Percentiles rank a stretch among this genome's conserved stretches.
These are phyloP conservation scores for Solanum sejunctum DNA, from an alignment of 257 asterid species.

Conservation along the genomic window DNA sequence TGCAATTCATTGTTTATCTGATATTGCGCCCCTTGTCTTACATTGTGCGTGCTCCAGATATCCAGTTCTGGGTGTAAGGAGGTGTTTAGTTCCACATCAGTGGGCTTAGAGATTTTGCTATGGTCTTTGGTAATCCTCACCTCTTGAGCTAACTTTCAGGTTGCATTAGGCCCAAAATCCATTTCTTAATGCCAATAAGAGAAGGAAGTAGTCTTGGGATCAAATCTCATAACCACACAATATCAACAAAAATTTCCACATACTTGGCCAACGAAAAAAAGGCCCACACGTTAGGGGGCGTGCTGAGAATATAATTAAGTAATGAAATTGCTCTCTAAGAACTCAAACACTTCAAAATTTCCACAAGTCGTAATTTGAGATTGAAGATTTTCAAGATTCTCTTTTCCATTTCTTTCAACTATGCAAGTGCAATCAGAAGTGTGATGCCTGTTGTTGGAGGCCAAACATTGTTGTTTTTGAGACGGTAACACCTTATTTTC, in stretches of 20 bases:
- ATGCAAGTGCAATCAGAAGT: background rate
- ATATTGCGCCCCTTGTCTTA: background rate
- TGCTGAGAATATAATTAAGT: too few relatives aligned
- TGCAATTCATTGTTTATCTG: background rate
- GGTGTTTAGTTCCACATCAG: background rate
- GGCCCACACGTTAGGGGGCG: background rate
- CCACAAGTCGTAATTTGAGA: background rate
- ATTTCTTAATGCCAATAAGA: background rate
- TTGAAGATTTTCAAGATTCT: background rate
- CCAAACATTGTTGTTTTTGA: too few relatives aligned
- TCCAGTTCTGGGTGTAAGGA: background rate
- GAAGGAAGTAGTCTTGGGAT: background rate
- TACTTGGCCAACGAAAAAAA: background rate
- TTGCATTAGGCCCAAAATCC: background rate
- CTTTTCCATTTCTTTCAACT: background rate
- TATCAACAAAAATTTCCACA: background rate
- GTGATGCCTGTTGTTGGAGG: background rate
- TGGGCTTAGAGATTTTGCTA: background rate
- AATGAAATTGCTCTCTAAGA: too few relatives aligned
- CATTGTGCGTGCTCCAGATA: background rate
- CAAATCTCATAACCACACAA: background rate
- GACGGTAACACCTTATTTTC: too few relatives aligned
- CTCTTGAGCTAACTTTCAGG: background rate
- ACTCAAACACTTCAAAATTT: background rate
- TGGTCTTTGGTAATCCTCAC: background rate